phyloP scores from a whole-genome alignment of 129 eudicot genomes.

The sunflower (Helianthus annuus) region DNA sequence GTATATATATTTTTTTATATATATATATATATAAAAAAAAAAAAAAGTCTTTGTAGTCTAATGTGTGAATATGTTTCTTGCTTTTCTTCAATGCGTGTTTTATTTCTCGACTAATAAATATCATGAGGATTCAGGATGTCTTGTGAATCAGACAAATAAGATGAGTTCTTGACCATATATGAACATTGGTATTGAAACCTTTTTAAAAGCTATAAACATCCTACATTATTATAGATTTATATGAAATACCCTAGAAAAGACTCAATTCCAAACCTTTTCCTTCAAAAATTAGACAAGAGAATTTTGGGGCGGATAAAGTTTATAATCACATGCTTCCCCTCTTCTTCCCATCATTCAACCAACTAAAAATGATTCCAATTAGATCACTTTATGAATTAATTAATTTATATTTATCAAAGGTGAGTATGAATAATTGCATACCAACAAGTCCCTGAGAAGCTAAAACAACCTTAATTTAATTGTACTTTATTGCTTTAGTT shows the following conservation, averaged over 20 bases:
- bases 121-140: background rate
- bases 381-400: conserved; percentile 10
- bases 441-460: conserved; percentile 11
- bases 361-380: conserved; percentile 29
- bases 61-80: background rate
- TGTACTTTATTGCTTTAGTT: conserved; percentile 22
- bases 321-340: conserved; percentile 37
- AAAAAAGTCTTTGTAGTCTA: background rate
- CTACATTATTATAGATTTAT: background rate
- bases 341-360: conserved; percentile 34
- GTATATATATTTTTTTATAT: too few relatives aligned
- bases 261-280: conserved; percentile 27
- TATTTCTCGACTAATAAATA: background rate
- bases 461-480: conserved; percentile 12
- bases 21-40: too few relatives aligned
- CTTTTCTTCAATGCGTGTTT: background rate
- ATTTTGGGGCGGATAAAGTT: conserved; percentile 20
- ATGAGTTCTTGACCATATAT: background rate
- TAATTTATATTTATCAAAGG: background rate
- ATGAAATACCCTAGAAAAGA: background rate
- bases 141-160: background rate
- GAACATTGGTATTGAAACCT: background rate
- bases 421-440: conserved; percentile 19
- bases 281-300: conserved; percentile 16
- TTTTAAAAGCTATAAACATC: conserved; percentile 7